These are phyloP conservation scores for Excoecaria cochinchinensis DNA, from an alignment of 345 rosid genomes.

Conservation along the genomic window DNA sequence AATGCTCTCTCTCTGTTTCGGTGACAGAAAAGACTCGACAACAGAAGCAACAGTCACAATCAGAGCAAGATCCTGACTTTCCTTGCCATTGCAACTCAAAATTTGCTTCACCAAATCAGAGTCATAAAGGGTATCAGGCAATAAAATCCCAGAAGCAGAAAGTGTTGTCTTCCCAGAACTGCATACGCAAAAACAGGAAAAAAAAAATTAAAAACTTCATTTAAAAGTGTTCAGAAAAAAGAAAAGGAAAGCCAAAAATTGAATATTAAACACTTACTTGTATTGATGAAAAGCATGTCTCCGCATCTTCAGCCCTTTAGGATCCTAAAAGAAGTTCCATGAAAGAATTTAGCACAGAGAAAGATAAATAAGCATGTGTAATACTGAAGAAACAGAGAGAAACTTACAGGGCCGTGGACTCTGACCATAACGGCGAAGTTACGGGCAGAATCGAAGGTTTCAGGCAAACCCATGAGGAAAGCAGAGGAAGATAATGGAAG, in stretches of 20 bases:
- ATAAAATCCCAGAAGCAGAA: conserved; percentile 83
- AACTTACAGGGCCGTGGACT: conserved; percentile 77
- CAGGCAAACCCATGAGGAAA: conserved; percentile 51
- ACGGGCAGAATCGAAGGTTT: conserved; percentile 49
- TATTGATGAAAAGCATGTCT: conserved; percentile 87
- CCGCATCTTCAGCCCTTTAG: conserved; percentile 89
- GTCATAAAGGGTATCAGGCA: conserved; percentile 49
- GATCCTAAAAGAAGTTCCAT: conserved; percentile 49
- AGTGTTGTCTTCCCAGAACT: conserved; percentile 82
- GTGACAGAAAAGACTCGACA: conserved; percentile 68
- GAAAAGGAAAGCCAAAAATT: neutral
- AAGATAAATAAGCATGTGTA: neutral
- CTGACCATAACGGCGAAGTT: conserved; percentile 76
- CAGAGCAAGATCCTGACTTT: conserved; percentile 36
- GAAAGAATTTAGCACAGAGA: neutral
- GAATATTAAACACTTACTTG: conserved; percentile 42
- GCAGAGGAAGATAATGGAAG: neutral
- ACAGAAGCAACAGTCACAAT: conserved; percentile 83
- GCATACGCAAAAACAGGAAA: conserved; percentile 14
- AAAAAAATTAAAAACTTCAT: neutral
- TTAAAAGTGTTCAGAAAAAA: neutral
- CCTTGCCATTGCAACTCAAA: conserved; percentile 25
- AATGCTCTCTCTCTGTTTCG: conserved; percentile 38
- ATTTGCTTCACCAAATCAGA: conserved; percentile 38
- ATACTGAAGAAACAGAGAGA: conserved; percentile 2